Base-by-base conservation (phyloP, 2,329 filamentous ascomycete species). In the Diaporthe longicolla region DNA sequence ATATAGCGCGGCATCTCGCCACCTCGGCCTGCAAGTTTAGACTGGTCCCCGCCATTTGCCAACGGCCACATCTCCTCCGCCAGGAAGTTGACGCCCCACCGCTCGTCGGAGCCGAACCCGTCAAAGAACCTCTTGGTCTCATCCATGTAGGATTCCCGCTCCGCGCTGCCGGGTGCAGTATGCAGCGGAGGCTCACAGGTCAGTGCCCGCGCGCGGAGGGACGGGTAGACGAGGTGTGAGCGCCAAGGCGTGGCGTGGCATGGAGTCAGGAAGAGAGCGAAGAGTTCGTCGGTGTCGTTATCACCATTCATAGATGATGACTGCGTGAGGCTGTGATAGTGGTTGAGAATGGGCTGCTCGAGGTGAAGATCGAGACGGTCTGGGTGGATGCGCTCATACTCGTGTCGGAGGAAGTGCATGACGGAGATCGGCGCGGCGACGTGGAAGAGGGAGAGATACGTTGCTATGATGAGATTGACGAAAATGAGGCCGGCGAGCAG, bases 161-260 rank as follows among this genome's bases (percentile, higher is more conserved):
- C 89, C 8, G 83, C 82, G 0, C 89, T 86, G 35, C 88, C 86
- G 0, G 95, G 87, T 2, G 81, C 81, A 0, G 90, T 90, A 78
- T 92, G 85, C 17, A 99, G 84, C 0, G 97, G 97, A 1, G 97
- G 97, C 78, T 98, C 95, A 82, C 97, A 99, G 8, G 93, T 93
- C 21, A 98, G 86, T 0, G 95, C 96, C 87, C 95, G 95, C 5
- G 95, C 95, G 73, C 90, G 85, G 70, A 98, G 91, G 40, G 86
- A 85, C 0, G 94, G 90, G 80, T 97, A 90, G 75, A 97, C 87
- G 52, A 98, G 89, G 80, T 97, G 94, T 21, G 93, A 95, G 79
- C 95, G 93, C 96, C 97, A 98, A 3, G 97, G 96, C 0, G 96
- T 98, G 77, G 93, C 94, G 86, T 99, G 97, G 84, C 97, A 99